These are phyloP conservation scores for Beauveria sp. DNA, from an alignment of 2,329 filamentous ascomycete genomes.

Conservation along the genomic window DNA sequence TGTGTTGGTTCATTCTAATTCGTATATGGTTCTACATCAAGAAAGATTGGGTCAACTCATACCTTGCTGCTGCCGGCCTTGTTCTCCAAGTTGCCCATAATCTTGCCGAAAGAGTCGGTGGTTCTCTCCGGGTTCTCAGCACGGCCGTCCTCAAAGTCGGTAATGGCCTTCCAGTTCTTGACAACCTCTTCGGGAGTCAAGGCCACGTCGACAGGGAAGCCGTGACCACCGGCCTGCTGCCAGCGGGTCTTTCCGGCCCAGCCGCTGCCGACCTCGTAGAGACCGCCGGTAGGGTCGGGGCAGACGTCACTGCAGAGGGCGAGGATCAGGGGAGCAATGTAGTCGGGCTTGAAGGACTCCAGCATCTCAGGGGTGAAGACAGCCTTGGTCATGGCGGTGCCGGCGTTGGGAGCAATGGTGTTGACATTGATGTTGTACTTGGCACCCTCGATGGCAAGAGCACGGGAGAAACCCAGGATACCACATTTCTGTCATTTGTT, in stretches of 20 bases:
- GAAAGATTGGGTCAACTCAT: constrained; percentile 34
- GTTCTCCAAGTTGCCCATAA: constrained; percentile 78
- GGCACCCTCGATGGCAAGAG: constrained; percentile 82
- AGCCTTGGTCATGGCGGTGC: constrained; percentile 88
- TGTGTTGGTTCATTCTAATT: constrained; percentile 14
- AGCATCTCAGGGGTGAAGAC: constrained; percentile 97
- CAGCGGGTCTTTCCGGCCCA: constrained; percentile 90
- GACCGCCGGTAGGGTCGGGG: constrained; percentile 73
- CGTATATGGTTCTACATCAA: constrained; percentile 6
- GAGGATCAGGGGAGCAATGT: constrained; percentile 88
- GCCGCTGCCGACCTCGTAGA: constrained; percentile 92
- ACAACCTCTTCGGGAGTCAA: constrained; percentile 79
- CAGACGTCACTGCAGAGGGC: constrained; percentile 80
- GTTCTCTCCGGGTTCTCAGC: constrained; percentile 78
- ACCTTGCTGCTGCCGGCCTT: constrained; percentile 51
- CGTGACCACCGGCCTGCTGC: constrained; percentile 84
- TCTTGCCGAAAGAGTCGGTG: constrained; percentile 68
- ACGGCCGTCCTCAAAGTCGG: constrained; percentile 79
- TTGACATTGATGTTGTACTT: constrained; percentile 99
- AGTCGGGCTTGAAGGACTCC: constrained; percentile 98
- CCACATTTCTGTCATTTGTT: constrained; percentile 61
- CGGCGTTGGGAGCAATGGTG: constrained; percentile 95
- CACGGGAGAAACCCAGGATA: constrained; percentile 91
- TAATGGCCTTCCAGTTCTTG: constrained; percentile 68
- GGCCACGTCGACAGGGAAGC: constrained; percentile 80